Evolutionary conservation across 805 yeast species (phyloP), one percentile per base, ranked within the genome.

Genomic region (Candida ficus): DNA sequence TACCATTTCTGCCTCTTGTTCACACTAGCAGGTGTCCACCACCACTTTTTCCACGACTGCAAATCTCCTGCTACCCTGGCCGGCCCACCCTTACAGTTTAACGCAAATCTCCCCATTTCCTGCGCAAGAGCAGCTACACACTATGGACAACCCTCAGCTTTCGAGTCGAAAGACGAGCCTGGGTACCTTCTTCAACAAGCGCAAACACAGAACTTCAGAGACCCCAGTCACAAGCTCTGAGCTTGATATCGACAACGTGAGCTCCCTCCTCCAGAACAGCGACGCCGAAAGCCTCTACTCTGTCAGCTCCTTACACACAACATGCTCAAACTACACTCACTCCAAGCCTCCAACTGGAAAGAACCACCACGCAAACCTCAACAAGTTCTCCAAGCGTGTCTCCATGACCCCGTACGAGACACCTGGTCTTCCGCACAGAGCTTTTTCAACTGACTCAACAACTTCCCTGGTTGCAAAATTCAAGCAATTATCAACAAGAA

Each of bases 331-430:
- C 7, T 37, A 37, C 7, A 37, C 39, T 4, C 29, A 29, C n/a
- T n/a, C n/a, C n/a, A n/a, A n/a, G n/a, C n/a, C n/a, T n/a, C n/a
- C 28, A 13, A 14, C 12, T 12, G 17, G 6, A 4, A 29, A 14
- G 12, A 29, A 12, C n/a, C 19, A 35, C 9, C 36, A 27, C 7
- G 16, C 10, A 4, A 31, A 27, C 14, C 18, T 42, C 2, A 39
- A 39, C 16, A 29, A 35, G 12, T 44, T 52, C 27, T 16, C 52
- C 4, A 36, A 43, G 18, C 47, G 39, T 16, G 44, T 48, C 11
- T 37, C 46, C 7, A 49, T 47, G 53, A 49, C 57, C 3, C 50
- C 52, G 1, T 28, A 43, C 23, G 53, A 40, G 8, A 16, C 28
- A 6, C 12, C 3, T 5, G n/a, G n/a, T 12, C 13, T 7, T 26